phyloP scores from a whole-genome alignment of 441 rosid genomes.

The Pelargonium cotyledonis region DNA sequence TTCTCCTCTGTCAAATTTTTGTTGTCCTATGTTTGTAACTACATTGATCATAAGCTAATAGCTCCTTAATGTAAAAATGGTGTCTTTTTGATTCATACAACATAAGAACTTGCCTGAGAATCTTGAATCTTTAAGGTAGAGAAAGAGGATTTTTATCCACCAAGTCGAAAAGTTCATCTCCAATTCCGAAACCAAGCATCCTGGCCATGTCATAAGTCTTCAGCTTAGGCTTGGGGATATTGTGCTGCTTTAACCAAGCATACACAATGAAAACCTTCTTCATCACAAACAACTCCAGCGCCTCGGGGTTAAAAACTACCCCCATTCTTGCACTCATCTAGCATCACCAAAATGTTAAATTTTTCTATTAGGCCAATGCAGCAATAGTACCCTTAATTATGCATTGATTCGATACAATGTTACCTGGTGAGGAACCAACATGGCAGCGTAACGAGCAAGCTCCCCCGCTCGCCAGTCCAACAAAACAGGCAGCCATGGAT shows the following conservation, averaged over 20 bases:
- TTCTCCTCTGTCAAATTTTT: no score
- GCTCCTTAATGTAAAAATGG: no score
- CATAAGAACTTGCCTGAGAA: no score
- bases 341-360: neutral
- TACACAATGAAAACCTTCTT: conserved; percentile 61
- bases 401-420: neutral
- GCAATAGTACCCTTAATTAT: neutral
- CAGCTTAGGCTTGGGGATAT: conserved; percentile 54
- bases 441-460: conserved; percentile 66
- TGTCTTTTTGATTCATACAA: no score
- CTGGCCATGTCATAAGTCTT: conserved; percentile 80
- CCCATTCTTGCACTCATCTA: conserved; percentile 85
- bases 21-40: no score
- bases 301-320: conserved; percentile 84
- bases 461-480: conserved; percentile 90
- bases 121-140: neutral
- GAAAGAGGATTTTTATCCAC: conserved; percentile 33
- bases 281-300: conserved; percentile 70
- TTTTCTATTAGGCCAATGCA: neutral
- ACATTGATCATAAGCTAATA: no score
- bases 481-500: conserved; percentile 82
- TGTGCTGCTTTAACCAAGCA: conserved; percentile 56
- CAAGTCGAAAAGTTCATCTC: conserved; percentile 64
- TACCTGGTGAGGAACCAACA: conserved; percentile 89
- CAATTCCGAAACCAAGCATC: conserved; percentile 84